phyloP scores from a whole-genome alignment of 1,284 basidiomycete genomes.

The Marasmius oreades region DNA sequence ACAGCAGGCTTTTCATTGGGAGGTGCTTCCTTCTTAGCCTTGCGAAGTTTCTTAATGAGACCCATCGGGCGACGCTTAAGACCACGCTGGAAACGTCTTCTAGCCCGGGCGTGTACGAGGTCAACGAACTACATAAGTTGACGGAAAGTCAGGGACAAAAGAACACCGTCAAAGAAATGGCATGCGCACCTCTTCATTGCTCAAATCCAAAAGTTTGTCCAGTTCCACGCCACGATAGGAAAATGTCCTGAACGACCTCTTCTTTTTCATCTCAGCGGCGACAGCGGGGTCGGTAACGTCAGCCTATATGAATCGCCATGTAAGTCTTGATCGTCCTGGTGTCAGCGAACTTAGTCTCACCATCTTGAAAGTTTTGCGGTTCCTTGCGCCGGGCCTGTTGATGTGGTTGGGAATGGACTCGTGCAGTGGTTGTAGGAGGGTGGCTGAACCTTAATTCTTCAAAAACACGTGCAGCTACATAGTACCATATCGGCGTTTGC shows the following conservation, averaged over 20 bases:
- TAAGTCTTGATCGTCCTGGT: conserved; percentile 1
- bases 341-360: conserved; percentile 34
- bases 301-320: conserved; percentile 45
- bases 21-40: conserved; percentile 98
- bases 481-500: conserved; percentile 35
- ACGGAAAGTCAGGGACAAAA: conserved; percentile 1
- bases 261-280: conserved; percentile 95
- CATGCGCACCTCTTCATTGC: conserved; percentile 83
- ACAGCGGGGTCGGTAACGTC: conserved; percentile 86
- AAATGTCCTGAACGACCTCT: conserved; percentile 98
- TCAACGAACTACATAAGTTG: conserved; percentile 60
- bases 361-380: conserved; percentile 41
- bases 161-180: neutral
- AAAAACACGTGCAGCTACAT: conserved; percentile 49
- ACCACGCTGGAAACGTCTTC: conserved; percentile 98
- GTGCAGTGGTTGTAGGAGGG: conserved; percentile 12
- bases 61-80: conserved; percentile 98
- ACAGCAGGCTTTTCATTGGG: conserved; percentile 98
- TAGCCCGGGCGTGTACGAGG: conserved; percentile 98
- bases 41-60: conserved; percentile 99
- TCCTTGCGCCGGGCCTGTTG: conserved; percentile 20
- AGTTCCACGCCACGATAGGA: conserved; percentile 97
- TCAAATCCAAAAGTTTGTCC: conserved; percentile 94
- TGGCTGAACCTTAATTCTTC: conserved; percentile 32
- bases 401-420: conserved; percentile 2